Base-by-base conservation (phyloP, 192 early-diverging fungal species). In the Entomortierella chlamydospora region DNA sequence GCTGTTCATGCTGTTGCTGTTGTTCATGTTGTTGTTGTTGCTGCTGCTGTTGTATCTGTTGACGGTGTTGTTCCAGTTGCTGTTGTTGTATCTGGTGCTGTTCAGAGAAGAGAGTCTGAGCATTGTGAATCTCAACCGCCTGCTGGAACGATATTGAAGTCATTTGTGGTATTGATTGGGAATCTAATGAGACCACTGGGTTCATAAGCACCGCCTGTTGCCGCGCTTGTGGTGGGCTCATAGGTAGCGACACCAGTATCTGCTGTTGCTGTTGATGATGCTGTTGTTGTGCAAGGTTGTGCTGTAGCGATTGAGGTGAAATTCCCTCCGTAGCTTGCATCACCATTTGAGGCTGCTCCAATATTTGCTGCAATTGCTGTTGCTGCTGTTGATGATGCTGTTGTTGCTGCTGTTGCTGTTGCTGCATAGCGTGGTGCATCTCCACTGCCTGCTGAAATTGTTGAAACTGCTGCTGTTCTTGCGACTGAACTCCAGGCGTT, bases 281-380 rank as follows among this genome's bases (percentile, higher is more conserved):
- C 22, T 57, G 62, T 28, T 66, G 57, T 34, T 67, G 72, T 11
- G 23, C 47, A 28, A 50, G 55, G 28, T 45, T 37, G 15, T 33
- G 31, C 22, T 77, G 73, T 13, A 77, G 37, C 0, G 61, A 52
- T 18, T 77, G 73, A 23, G 73, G 66, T 20, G 73, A 77, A 22
- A 77, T 39, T 1, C 58, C 54, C 2, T 60, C 63, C 1, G 53
- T 41, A 37, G 59, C 37, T 34, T 59, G 72, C 58, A 77, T 52
- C 0, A 52, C 28, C 20, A 58, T 37, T n/a, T 63, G 66, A 4
- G 66, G 41, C 23, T 49, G 53, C 25, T 77, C 65, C 9, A 65
- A 30, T 33, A 63, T 58, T 23, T 70, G 67, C 0, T 70, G 66
- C 12, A 70, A 29, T 0, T 79, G 74, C 26, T 59, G 66, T 41